Base-by-base conservation (phyloP, 169 alveolate species). In the Plasmodium berghei region DNA sequence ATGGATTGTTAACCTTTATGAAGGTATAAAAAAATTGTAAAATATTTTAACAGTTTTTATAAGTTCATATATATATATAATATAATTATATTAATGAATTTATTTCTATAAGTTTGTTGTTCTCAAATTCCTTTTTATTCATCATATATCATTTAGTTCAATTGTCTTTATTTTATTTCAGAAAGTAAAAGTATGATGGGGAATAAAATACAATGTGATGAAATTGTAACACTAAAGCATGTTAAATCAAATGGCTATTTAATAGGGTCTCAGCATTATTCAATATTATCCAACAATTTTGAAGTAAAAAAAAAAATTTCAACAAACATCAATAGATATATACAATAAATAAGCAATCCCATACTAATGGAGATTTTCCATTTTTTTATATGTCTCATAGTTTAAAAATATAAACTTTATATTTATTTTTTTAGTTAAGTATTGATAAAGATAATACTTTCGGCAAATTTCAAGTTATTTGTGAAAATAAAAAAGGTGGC, bases 1-100 rank as follows among this genome's bases (percentile, higher is more conserved):
- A 70, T 77, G 89, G 89, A 77, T 71, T 6, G 89, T 77, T 64
- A 77, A 52, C n/a, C 69, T 77, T 62, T 77, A 77, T 20, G 89
- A 77, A 48, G 89, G 89, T 77, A 77, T 69, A 66, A 46, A 5
- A 9, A 45, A 61, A 46, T 61, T 9, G 9, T 12, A 61, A 61
- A 34, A 34, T 34, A 4, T 34, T 34, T 5, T 1, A 34, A 4
- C 8, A 34, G 5, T 58, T 58, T 73, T 12, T 73, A 26, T 58
- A 34, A 34, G 42, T 34, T 3, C 26, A 22, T 22, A 67, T 67
- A 6, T 14, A 6, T 16, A 73, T 18, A 46, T 42, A 16, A 22
- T 55, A 34, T 18, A 22, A 22, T 22, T 22, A 22, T 22, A 22
- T 22, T 22, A 22, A 22, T 22, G 26, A 22, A 22, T 22, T 22